Conservation (phyloP, 345 rosid species). For the Salix suchowensis region DNA sequence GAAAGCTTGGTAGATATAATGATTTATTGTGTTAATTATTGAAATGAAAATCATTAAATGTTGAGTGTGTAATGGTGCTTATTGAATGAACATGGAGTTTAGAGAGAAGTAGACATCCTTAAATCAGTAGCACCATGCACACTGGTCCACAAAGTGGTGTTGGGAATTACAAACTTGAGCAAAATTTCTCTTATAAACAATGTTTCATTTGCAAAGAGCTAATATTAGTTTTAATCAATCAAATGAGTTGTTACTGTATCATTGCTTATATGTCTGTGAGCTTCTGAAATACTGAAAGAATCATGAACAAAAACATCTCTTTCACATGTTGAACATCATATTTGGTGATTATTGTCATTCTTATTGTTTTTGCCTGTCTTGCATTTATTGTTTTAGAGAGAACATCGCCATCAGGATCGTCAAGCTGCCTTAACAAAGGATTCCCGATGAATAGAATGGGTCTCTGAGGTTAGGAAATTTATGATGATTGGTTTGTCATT, state of each 20-base stretch:
- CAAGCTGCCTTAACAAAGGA: constrained; percentile 29
- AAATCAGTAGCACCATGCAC: background rate
- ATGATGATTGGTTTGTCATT: background rate
- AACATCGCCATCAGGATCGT: constrained; percentile 26
- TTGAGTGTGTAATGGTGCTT: background rate
- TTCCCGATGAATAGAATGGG: constrained; percentile 9
- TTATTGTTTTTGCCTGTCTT: background rate
- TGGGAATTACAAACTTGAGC: background rate
- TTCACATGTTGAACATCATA: background rate
- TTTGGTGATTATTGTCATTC: background rate
- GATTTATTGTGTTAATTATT: background rate
- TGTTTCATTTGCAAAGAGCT: background rate
- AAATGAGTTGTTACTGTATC: background rate
- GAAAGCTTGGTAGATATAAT: background rate
- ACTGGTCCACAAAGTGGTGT: background rate
- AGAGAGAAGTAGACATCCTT: background rate
- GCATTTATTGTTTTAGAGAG: constrained; percentile 30
- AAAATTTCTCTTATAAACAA: background rate
- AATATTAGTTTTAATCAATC: background rate
- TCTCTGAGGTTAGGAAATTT: constrained; percentile 1
- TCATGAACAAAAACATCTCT: background rate
- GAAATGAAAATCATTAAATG: background rate
- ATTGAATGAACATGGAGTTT: background rate
- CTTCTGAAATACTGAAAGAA: background rate
- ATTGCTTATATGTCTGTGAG: too few relatives aligned